These are phyloP conservation scores for Leccinum imitatum DNA, from an alignment of 768 basidiomycete species.

Conservation along the genomic window DNA sequence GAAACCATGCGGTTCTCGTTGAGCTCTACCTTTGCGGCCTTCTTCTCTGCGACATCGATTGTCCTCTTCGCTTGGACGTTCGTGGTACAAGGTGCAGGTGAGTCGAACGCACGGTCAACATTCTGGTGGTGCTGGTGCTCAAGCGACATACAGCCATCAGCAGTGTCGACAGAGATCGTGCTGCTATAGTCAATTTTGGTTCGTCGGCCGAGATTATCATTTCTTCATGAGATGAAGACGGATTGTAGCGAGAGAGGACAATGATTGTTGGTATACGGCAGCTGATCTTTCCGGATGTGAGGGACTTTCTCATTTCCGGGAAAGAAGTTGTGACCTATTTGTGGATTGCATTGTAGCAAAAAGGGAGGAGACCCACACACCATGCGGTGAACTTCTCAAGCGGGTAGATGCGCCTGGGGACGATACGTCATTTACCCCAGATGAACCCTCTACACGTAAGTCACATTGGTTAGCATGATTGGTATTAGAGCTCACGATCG, in stretches of 20 bases:
- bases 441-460: constrained; percentile 1
- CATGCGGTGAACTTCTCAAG: neutral
- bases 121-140: too few relatives aligned
- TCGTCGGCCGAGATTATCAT: too few relatives aligned
- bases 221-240: neutral
- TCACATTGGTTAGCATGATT: neutral
- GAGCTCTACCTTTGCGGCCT: neutral
- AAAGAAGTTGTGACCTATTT: neutral
- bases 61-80: constrained; percentile 5
- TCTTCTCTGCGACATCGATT: neutral
- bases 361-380: neutral
- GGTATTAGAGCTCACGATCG: neutral
- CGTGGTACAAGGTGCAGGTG: constrained; percentile 15
- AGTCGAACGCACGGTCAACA: neutral
- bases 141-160: too few relatives aligned
- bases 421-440: neutral
- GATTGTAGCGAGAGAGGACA: neutral
- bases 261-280: neutral
- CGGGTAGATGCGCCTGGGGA: neutral
- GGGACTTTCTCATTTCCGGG: neutral
- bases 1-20: constrained; percentile 8
- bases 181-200: too few relatives aligned
- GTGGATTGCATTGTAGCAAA: neutral
- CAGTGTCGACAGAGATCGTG: too few relatives aligned
- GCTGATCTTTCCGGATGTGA: neutral